phyloP scores from a whole-genome alignment of 192 early-diverging fungal genomes.

The Backusella psychrophila region DNA sequence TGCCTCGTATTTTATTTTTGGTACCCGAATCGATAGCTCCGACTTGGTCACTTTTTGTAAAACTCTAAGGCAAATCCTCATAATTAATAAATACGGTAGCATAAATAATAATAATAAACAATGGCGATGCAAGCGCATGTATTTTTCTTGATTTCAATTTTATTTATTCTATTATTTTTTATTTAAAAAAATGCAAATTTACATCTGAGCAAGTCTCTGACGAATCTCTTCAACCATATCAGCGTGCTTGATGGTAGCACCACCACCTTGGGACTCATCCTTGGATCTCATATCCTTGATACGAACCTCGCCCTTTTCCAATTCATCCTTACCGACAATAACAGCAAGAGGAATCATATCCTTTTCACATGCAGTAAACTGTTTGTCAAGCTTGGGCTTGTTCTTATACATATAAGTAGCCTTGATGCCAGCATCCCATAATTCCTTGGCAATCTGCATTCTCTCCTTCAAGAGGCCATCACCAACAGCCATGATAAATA shows the following conservation, averaged over 20 bases:
- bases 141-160: not conserved
- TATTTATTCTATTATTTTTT: not conserved
- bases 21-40: too few species aligned
- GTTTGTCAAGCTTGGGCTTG: slow-evolving; percentile 78
- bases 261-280: slow-evolving; percentile 54
- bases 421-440: slow-evolving; percentile 91
- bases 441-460: slow-evolving; percentile 80
- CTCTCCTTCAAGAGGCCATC: slow-evolving; percentile 86
- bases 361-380: slow-evolving; percentile 80
- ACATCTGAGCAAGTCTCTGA: slow-evolving; percentile 18
- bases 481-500: slow-evolving; percentile 80
- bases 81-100: too few species aligned
- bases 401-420: slow-evolving; percentile 91
- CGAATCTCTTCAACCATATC: slow-evolving; percentile 66
- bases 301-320: slow-evolving; percentile 77
- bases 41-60: too few species aligned
- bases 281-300: slow-evolving; percentile 82
- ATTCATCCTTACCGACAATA: slow-evolving; percentile 82
- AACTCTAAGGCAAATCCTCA: too few species aligned
- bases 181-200: not conserved
- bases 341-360: slow-evolving; percentile 90
- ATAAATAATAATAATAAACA: too few species aligned
- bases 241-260: slow-evolving; percentile 49
- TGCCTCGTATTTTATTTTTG: too few species aligned
- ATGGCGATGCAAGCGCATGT: not conserved